Evolutionary conservation across 2,329 filamentous ascomycete species (phyloP).

Genomic region (Cladophialophora carrionii): DNA sequence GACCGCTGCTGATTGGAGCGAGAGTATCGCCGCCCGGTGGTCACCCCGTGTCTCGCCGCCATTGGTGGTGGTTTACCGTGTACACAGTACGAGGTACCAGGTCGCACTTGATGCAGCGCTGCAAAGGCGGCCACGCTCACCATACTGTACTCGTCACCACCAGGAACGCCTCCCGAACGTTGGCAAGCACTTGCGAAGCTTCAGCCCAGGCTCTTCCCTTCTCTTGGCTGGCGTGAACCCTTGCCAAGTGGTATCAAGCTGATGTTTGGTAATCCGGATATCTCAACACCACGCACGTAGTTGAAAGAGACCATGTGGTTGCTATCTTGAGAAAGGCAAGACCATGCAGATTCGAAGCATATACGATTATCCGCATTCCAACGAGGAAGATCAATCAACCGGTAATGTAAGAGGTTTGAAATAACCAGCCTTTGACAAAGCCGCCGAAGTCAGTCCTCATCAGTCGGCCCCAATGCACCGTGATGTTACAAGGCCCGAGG

Average conservation of each 20-base stretch:
- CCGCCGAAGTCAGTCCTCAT: background rate
- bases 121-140: too few species aligned
- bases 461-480: background rate
- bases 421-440: background rate
- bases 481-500: background rate
- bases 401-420: slow-evolving; percentile 7
- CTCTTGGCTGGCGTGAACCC: slow-evolving; percentile 1
- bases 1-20: background rate
- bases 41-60: background rate
- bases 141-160: too few species aligned
- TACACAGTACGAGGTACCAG: too few species aligned
- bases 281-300: background rate
- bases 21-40: background rate
- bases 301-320: background rate
- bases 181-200: slow-evolving; percentile 2
- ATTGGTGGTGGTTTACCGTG: background rate
- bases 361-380: background rate
- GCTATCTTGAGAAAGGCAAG: background rate
- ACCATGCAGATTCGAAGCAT: background rate
- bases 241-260: background rate
- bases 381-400: background rate
- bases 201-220: background rate
- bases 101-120: too few species aligned
- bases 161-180: background rate
- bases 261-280: background rate